Evolutionary conservation across 2,329 filamentous ascomycete genomes (phyloP), one percentile per base, ranked within the genome.

Genomic region (Colletotrichum karsti): DNA sequence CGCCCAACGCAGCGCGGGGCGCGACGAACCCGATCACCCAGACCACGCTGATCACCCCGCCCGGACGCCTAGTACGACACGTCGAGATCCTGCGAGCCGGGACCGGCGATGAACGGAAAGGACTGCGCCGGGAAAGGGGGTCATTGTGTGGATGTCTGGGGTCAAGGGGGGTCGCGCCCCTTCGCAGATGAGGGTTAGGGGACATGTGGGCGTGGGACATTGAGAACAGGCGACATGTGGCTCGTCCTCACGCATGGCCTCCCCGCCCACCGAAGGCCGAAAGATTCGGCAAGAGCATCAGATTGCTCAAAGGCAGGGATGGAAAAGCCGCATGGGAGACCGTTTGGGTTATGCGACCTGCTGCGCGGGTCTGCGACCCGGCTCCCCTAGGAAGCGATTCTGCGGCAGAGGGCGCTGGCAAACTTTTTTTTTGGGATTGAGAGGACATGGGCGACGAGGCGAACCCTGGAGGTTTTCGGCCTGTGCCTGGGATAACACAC

Each of bases 401-500:
- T 35, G 59, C 44, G 59, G 59, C 58, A 61, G 69, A 60, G 58
- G 58, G 67, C 55, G 55, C 78, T 80, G 78, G 55, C 76, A 75
- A 75, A 72, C 67, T 71, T 70, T 71, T 74, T 42, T 37, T 12
- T 35, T 35, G 13, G 33, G 10, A 35, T 35, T 9, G 24, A 28
- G 30, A 48, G 7, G 53, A 59, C 24, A 39, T 42, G 22, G 63
- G 50, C 24, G 58, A 51, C 53, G 55, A 64, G 69, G 62, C 63
- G 69, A 66, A 72, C 69, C 69, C 67, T 72, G 71, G 69, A 66
- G 70, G 74, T 77, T 53, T 53, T 77, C 77, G 77, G 77, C 22
- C 76, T 73, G 67, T 71, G 71, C 69, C 74, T 74, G 71, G 66
- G 73, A 75, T 74, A 75, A 78, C 75, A 75, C 75, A 77, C 77